Evolutionary conservation across 192 early-diverging fungal genomes (phyloP), one percentile per base, ranked within the genome.

Genomic region (Linnemannia schmuckeri): DNA sequence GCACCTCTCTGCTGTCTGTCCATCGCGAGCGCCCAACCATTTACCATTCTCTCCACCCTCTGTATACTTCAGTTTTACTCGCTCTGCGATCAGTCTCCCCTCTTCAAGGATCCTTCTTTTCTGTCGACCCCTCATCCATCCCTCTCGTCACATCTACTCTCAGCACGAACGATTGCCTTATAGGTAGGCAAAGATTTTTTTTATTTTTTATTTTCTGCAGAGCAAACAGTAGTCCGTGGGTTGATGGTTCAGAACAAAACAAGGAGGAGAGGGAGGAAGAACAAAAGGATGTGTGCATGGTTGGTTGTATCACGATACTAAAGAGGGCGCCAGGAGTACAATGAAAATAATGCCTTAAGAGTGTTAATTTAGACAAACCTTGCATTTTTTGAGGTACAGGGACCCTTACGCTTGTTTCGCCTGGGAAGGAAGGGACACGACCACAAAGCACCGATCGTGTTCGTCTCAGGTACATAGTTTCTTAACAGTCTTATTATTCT

Each of bases 301-400:
- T 66, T 15, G 12, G 61, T 24, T 66, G 61, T 66, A 3, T 12
- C 27, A 35, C 27, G 1, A 12, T 66, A 24, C 61, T 66, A 66
- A 66, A 66, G 61, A 66, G 61, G 30, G 61, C 27, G 61, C 61
- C 61, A 57, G 61, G 61, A 30, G 61, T 66, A 66, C 61, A 66
- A 6, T 30, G 12, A 9, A 35, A 66, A 35, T 66, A 66, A 66
- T 13, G 61, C 3, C 30, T 33, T 33, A 66, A 12, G 61, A 15
- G n/a, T n/a, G 57, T 61, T 55, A 0, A 55, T 55, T 24, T 55
- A 22, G 55, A 27, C 9, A 27, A 57, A 27, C 55, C 55, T 57
- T 57, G 55, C 55, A 57, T 57, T 15, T 66, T n/a, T 66, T 66
- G 57, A 33, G 30, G 61, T 0, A 15, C 3, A 13, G 27, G 27